Percentiles rank a stretch among this genome's conserved stretches.
Evolutionary conservation across 805 yeast genomes (phyloP).

Genomic region (Vanderwaltozyma yarrowii): DNA sequence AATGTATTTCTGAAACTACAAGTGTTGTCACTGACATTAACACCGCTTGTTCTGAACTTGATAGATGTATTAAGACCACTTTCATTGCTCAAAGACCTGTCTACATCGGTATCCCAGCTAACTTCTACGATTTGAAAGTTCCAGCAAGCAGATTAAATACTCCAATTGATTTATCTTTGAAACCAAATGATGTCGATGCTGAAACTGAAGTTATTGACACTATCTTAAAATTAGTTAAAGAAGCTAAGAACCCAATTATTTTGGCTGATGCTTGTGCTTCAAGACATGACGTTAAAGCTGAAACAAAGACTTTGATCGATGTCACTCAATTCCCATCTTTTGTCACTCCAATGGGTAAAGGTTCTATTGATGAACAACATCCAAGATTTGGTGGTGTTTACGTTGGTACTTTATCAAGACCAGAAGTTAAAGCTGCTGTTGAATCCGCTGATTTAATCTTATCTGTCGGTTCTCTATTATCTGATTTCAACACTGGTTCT

Average conservation of each 20-base stretch:
- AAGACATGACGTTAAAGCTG: conserved; percentile 41
- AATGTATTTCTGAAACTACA: conserved; percentile 44
- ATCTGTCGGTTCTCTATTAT: conserved; percentile 55
- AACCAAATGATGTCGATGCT: conserved; percentile 8
- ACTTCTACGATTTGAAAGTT: conserved; percentile 40
- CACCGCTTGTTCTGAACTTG: conserved; percentile 48
- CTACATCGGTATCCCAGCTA: conserved; percentile 66
- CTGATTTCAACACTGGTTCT: conserved; percentile 64
- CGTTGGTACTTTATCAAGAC: conserved; percentile 47
- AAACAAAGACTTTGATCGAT: conserved; percentile 39
- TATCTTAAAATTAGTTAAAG: conserved; percentile 43
- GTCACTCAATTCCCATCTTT: conserved; percentile 42
- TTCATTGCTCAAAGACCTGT: conserved; percentile 64
- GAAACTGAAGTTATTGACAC: conserved; percentile 18
- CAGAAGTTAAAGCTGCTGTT: conserved; percentile 39
- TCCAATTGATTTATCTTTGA: conserved; percentile 38
- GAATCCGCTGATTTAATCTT: conserved; percentile 57
- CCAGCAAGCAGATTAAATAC: conserved; percentile 36
- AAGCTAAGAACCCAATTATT: conserved; percentile 49
- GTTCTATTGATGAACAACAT: conserved; percentile 60
- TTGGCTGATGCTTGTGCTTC: conserved; percentile 63
- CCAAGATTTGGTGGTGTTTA: conserved; percentile 61
- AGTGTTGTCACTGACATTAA: conserved; percentile 38
- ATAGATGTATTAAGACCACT: conserved; percentile 49
- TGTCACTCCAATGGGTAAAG: conserved; percentile 61